Conservation (phyloP, 495 filamentous ascomycete genomes). For the Terfezia boudieri region DNA sequence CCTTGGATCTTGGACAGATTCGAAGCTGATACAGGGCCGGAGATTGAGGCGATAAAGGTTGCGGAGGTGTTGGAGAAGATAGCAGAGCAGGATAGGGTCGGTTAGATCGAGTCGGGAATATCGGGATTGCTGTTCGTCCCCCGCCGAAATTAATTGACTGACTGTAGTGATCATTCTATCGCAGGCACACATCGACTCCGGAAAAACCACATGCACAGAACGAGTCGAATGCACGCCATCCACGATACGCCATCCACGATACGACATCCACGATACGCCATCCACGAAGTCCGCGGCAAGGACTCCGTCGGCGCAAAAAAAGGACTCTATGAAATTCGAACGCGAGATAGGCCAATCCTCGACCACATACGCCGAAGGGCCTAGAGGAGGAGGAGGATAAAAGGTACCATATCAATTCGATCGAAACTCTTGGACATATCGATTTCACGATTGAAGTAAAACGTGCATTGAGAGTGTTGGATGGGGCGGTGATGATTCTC, state of each 20-base stretch:
- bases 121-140: constrained; percentile 75
- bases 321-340: constrained; percentile 99
- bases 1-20: too few relatives aligned
- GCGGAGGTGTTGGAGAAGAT: constrained; percentile 35
- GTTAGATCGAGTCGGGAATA: constrained; percentile 66
- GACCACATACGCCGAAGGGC: constrained; percentile 72
- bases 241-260: too few relatives aligned
- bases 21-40: neutral
- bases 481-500: constrained; percentile 95
- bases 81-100: constrained; percentile 51
- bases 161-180: constrained; percentile 4
- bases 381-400: constrained; percentile 53
- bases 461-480: constrained; percentile 80
- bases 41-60: neutral
- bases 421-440: constrained; percentile 97
- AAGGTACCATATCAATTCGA: constrained; percentile 92
- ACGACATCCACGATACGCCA: too few relatives aligned
- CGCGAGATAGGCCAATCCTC: constrained; percentile 95
- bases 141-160: constrained; percentile 3
- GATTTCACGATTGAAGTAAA: constrained; percentile 99
- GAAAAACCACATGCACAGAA: constrained; percentile 93
- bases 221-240: constrained; percentile 90
- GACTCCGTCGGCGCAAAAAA: constrained; percentile 95
- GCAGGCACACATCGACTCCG: constrained; percentile 95
- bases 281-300: constrained; percentile 91